phyloP scores from a whole-genome alignment of 345 rosid genomes.

The Hevea brasiliensis region DNA sequence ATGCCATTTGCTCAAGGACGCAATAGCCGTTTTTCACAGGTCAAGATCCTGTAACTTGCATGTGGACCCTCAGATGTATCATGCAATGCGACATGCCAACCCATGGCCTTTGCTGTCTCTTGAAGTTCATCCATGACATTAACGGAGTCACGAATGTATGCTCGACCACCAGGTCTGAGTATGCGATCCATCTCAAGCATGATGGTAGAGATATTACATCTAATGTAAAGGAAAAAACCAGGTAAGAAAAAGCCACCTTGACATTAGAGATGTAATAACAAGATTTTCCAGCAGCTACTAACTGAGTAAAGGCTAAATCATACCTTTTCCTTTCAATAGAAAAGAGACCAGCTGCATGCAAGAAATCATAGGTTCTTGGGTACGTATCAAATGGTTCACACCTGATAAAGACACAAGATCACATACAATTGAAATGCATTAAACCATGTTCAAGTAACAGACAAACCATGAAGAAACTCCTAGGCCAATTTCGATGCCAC shows the following conservation, averaged over 20 bases:
- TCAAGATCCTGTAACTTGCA: slow-evolving; percentile 82
- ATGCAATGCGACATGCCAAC: slow-evolving; percentile 61
- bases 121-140: slow-evolving; percentile 78
- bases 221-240: slow-evolving; percentile 25
- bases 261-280: neutral
- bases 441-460: slow-evolving; percentile 3
- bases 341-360: slow-evolving; percentile 92
- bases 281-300: neutral
- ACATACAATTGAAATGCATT: neutral
- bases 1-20: slow-evolving; percentile 32
- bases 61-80: slow-evolving; percentile 96
- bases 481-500: neutral
- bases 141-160: slow-evolving; percentile 73
- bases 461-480: neutral
- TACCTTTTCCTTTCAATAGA: slow-evolving; percentile 89
- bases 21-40: slow-evolving; percentile 64
- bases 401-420: slow-evolving; percentile 43
- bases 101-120: slow-evolving; percentile 75
- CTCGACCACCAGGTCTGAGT: slow-evolving; percentile 92
- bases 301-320: neutral
- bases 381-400: slow-evolving; percentile 97
- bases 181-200: slow-evolving; percentile 99
- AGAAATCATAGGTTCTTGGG: slow-evolving; percentile 87
- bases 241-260: neutral
- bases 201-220: slow-evolving; percentile 83